Conservation (phyloP, 2,329 filamentous ascomycete genomes). For the Sarocladiaceae sp. region DNA sequence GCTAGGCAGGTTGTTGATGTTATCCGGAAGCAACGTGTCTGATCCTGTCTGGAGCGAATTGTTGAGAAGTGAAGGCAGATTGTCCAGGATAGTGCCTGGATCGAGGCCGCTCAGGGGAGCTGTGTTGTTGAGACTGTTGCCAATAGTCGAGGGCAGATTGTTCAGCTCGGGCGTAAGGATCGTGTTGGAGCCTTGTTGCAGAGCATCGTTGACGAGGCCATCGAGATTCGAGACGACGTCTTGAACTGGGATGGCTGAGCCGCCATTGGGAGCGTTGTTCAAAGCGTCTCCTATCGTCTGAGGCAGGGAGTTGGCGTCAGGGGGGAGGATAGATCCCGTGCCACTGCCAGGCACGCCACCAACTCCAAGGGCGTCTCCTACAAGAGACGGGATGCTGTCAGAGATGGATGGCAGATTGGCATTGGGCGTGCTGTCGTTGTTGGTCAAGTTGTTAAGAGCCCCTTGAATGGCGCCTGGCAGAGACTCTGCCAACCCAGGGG, state of each 20-base stretch:
- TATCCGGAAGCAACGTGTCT: background rate
- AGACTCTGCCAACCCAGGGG: constrained; percentile 1
- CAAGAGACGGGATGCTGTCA: background rate
- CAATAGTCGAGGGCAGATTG: background rate
- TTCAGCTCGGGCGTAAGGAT: constrained; percentile 5
- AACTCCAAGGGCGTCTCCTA: constrained; percentile 2
- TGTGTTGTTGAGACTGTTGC: background rate
- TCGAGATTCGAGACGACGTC: background rate
- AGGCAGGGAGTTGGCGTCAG: background rate
- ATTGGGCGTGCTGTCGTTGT: background rate
- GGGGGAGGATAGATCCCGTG: constrained; percentile 1
- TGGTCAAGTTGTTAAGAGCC: background rate
- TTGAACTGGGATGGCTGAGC: background rate
- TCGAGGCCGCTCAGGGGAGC: background rate
- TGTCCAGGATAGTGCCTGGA: constrained; percentile 1
- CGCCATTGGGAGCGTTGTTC: background rate
- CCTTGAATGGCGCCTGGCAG: background rate
- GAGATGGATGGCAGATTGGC: background rate
- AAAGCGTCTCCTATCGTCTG: background rate
- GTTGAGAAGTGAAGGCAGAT: constrained; percentile 2
- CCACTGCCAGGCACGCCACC: background rate
- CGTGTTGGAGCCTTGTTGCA: background rate
- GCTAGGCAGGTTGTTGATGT: constrained; percentile 1
- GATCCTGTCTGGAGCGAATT: background rate
- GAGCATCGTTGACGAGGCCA: background rate